Percentiles rank a stretch among this genome's conserved stretches.
phyloP scores from a whole-genome alignment of 1,139 yeast genomes.

The Arxiozyma slooffiae region DNA sequence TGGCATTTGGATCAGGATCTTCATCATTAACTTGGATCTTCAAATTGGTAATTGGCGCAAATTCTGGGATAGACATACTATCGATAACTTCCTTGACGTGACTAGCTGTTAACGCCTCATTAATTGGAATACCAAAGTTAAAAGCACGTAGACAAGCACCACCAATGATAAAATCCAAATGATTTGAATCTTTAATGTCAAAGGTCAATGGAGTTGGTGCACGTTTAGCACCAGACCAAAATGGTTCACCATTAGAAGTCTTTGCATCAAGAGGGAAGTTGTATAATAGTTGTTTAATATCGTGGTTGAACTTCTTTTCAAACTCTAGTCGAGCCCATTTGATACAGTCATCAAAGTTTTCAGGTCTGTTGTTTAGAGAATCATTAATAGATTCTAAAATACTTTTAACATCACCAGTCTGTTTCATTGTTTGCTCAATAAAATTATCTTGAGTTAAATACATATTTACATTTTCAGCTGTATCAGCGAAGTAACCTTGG shows the following conservation, averaged over 20 bases:
- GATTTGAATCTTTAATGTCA: constrained; percentile 66
- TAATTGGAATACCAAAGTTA: constrained; percentile 74
- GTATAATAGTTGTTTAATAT: constrained; percentile 77
- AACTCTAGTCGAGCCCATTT: constrained; percentile 91
- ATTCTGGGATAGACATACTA: constrained; percentile 50
- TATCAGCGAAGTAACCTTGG: constrained; percentile 85
- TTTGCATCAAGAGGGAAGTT: constrained; percentile 92
- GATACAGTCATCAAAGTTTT: constrained; percentile 85
- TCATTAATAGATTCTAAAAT: constrained; percentile 68
- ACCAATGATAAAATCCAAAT: constrained; percentile 71
- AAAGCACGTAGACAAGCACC: constrained; percentile 88
- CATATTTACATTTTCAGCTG: constrained; percentile 86
- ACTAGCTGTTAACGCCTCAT: constrained; percentile 37
- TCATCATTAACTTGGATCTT: constrained; percentile 81
- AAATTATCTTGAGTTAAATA: constrained; percentile 87
- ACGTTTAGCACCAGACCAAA: constrained; percentile 97
- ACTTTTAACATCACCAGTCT: constrained; percentile 83
- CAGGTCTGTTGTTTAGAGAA: constrained; percentile 71
- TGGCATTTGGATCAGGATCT: constrained; percentile 75
- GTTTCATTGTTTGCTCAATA: constrained; percentile 83
- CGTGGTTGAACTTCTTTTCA: constrained; percentile 74
- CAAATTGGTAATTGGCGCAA: constrained; percentile 65
- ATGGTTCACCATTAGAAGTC: constrained; percentile 84
- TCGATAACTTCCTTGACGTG: constrained; percentile 42
- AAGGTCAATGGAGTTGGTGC: constrained; percentile 81